Conservation (phyloP, 345 rosid species). For the Erysimum cheiranthoides region DNA sequence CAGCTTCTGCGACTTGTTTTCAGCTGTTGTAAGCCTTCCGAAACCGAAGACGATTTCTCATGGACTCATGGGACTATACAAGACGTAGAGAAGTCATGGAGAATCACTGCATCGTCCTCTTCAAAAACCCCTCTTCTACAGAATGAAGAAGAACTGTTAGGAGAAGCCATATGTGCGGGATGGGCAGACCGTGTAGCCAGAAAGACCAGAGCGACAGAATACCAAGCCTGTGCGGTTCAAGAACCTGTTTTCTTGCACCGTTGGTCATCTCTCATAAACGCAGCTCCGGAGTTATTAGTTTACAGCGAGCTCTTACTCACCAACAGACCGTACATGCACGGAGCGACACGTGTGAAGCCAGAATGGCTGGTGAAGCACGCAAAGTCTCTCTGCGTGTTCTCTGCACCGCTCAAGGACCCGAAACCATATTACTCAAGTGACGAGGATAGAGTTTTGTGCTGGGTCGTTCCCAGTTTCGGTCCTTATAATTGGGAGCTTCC, state of each 20-base stretch:
- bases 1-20: constrained; percentile 82
- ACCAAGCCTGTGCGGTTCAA: constrained; percentile 72
- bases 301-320: constrained; percentile 75
- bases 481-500: constrained; percentile 80
- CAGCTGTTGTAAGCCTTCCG: constrained; percentile 47
- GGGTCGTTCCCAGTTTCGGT: constrained; percentile 72
- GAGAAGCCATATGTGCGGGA: constrained; percentile 90
- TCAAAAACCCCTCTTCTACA: constrained; percentile 55
- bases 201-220: constrained; percentile 58
- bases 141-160: constrained; percentile 74
- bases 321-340: constrained; percentile 84
- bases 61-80: constrained; percentile 75
- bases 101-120: constrained; percentile 44
- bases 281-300: constrained; percentile 88
- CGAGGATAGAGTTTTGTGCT: constrained; percentile 60
- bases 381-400: constrained; percentile 60
- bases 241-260: constrained; percentile 83
- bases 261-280: constrained; percentile 64
- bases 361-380: constrained; percentile 84
- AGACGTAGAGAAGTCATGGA: constrained; percentile 80
- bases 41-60: constrained; percentile 54
- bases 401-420: constrained; percentile 62
- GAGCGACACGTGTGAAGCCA: constrained; percentile 74
- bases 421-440: constrained; percentile 67
- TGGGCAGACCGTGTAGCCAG: constrained; percentile 96